Conservation (phyloP, 176 grass and related monocot species). For the Oryza rufipogon region DNA sequence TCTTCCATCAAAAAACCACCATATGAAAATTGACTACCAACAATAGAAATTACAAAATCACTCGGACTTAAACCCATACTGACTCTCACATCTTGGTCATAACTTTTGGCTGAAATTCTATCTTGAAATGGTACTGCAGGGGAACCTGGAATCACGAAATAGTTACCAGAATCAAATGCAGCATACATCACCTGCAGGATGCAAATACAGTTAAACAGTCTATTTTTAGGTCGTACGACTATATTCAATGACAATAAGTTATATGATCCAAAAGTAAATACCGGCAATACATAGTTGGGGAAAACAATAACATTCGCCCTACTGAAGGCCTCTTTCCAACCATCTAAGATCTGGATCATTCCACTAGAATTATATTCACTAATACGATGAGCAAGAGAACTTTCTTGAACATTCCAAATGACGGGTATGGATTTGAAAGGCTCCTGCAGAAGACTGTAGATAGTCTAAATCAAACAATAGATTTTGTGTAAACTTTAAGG, state of each 20-base stretch:
- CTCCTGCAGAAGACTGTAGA: conserved; percentile 91
- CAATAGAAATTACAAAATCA: conserved; percentile 83
- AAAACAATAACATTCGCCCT: conserved; percentile 91
- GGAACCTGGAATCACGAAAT: conserved; percentile 87
- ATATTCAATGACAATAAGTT: conserved; percentile 33
- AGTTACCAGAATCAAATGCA: conserved; percentile 95
- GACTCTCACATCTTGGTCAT: conserved; percentile 45
- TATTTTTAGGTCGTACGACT: conserved; percentile 31
- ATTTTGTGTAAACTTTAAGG: conserved; percentile 26
- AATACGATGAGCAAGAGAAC: conserved; percentile 61
- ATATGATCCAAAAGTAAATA: conserved; percentile 46
- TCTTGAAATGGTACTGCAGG: conserved; percentile 72
- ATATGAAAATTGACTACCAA: conserved; percentile 86
- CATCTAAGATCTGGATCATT: conserved; percentile 69
- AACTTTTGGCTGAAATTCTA: conserved; percentile 34
- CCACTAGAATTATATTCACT: conserved; percentile 66
- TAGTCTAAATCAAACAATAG: conserved; percentile 45
- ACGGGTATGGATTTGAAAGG: conserved; percentile 98
- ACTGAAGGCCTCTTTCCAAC: conserved; percentile 82
- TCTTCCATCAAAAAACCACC: conserved; percentile 79
- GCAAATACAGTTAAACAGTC: conserved; percentile 35
- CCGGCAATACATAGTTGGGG: conserved; percentile 82
- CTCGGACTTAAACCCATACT: conserved; percentile 51
- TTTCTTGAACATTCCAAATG: conserved; percentile 94
- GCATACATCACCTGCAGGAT: conserved; percentile 92